These are phyloP conservation scores for Thraustochytrium sp. DNA, from an alignment of 352 stramenopile genomes.

Conservation along the genomic window DNA sequence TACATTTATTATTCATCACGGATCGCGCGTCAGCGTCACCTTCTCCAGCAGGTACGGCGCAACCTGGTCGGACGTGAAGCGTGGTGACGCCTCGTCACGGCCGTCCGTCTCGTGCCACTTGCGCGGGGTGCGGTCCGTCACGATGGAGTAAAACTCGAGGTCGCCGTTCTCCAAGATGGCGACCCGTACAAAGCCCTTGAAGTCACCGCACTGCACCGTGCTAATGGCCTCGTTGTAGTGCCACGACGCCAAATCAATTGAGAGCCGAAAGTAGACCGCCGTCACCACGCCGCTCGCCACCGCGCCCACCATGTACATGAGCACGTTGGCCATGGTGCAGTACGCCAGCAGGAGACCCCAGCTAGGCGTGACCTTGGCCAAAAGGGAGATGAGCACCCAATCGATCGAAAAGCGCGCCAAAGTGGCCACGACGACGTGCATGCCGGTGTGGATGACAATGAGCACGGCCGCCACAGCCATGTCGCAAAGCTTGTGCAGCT, in stretches of 20 bases:
- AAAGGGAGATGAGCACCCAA: background rate
- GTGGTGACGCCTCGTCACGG: background rate
- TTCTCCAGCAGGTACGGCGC: constrained; percentile 1
- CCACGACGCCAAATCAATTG: constrained; percentile 68
- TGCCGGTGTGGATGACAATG: background rate
- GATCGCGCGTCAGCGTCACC: background rate
- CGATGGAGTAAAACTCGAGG: constrained; percentile 32
- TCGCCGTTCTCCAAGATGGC: constrained; percentile 53
- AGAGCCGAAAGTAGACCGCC: constrained; percentile 63
- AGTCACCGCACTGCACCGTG: constrained; percentile 71
- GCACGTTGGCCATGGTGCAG: background rate
- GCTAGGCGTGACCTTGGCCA: background rate
- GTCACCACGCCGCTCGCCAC: background rate
- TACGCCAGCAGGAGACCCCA: background rate
- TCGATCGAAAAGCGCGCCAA: background rate
- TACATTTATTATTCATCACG: background rate
- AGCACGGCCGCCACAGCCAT: background rate
- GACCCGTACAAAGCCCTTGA: constrained; percentile 77
- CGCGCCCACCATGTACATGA: background rate
- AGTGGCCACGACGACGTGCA: background rate
- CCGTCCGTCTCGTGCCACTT: background rate
- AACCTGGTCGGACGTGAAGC: background rate
- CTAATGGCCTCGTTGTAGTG: constrained; percentile 83
- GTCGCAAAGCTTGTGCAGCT: background rate
- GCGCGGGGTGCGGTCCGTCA: constrained; percentile 15